A percentile compares a stretch with the other conserved stretches of the same genome.
These are phyloP conservation scores for Tetrapisispora iriomotensis DNA, from an alignment of 805 yeast species.

Conservation along the genomic window DNA sequence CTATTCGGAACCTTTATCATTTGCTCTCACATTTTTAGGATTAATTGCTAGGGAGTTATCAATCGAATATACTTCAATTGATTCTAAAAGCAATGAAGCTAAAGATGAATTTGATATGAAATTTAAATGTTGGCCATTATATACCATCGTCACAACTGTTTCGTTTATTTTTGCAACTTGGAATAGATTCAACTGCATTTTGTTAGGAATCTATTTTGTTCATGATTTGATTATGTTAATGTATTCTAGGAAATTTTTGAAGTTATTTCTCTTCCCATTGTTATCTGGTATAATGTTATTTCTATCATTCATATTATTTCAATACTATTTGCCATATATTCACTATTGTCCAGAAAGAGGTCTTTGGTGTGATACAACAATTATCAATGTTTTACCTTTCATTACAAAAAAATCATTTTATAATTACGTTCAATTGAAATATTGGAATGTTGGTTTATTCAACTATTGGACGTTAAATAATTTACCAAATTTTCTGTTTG, in stretches of 20 bases:
- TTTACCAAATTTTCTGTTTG: slow-evolving; percentile 72
- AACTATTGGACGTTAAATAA: slow-evolving; percentile 76
- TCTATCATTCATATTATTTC: slow-evolving; percentile 31
- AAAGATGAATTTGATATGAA: slow-evolving; percentile 7
- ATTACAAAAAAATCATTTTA: slow-evolving; percentile 38
- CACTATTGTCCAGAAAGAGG: slow-evolving; percentile 61
- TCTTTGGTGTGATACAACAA: slow-evolving; percentile 58
- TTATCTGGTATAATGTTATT: slow-evolving; percentile 51
- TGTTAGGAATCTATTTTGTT: slow-evolving; percentile 60
- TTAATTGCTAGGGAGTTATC: slow-evolving; percentile 40
- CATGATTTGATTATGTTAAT: slow-evolving; percentile 38
- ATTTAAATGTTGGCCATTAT: slow-evolving; percentile 12
- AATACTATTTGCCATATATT: slow-evolving; percentile 45
- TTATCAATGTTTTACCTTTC: slow-evolving; percentile 32
- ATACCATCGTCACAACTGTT: slow-evolving; percentile 18
- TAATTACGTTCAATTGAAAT: slow-evolving; percentile 60
- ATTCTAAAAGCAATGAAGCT: background rate
- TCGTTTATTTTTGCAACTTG: slow-evolving; percentile 48
- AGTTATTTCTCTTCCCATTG: slow-evolving; percentile 28
- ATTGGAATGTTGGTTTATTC: slow-evolving; percentile 81
- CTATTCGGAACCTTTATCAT: slow-evolving; percentile 69
- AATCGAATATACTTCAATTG: background rate
- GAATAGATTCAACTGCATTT: slow-evolving; percentile 65
- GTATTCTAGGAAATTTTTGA: slow-evolving; percentile 8
- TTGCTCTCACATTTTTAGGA: slow-evolving; percentile 49